Conservation (phyloP, 495 filamentous ascomycete species). For the Podospora comata region DNA sequence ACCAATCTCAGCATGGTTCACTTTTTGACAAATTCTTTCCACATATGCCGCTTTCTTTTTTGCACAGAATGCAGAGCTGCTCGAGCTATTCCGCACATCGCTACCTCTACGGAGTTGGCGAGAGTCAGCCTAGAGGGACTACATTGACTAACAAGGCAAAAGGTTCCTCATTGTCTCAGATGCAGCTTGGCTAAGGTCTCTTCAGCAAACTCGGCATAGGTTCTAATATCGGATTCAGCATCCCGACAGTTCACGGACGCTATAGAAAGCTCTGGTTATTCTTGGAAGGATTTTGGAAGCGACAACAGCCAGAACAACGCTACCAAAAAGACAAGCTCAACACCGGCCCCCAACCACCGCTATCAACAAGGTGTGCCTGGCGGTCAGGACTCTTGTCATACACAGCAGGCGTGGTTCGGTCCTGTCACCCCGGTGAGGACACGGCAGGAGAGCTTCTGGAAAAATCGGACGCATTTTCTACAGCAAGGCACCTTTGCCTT, state of each 20-base stretch:
- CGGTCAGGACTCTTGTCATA: conserved; percentile 9
- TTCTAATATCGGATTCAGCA: conserved; percentile 4
- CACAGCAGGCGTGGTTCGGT: background rate
- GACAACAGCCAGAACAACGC: background rate
- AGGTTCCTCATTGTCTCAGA: background rate
- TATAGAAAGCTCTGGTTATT: conserved; percentile 1
- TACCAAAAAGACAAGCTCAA: background rate
- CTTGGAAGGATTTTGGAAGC: conserved; percentile 1
- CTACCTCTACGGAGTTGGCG: background rate
- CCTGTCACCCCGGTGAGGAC: background rate
- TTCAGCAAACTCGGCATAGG: background rate
- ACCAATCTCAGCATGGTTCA: background rate
- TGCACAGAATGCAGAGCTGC: background rate
- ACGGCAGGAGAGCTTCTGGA: background rate
- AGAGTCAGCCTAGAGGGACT: background rate
- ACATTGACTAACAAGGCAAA: background rate
- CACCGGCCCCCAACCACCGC: background rate
- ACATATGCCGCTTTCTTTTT: background rate
- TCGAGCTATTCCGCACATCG: background rate
- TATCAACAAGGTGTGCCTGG: conserved; percentile 1
- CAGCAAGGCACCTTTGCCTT: background rate
- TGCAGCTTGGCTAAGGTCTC: background rate
- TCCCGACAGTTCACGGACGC: conserved; percentile 3
- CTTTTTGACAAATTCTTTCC: background rate
- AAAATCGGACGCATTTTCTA: background rate